Evolutionary conservation across 345 rosid genomes (phyloP), one percentile per base, ranked within the genome.

Genomic region (Eucalyptus erythrocorys): DNA sequence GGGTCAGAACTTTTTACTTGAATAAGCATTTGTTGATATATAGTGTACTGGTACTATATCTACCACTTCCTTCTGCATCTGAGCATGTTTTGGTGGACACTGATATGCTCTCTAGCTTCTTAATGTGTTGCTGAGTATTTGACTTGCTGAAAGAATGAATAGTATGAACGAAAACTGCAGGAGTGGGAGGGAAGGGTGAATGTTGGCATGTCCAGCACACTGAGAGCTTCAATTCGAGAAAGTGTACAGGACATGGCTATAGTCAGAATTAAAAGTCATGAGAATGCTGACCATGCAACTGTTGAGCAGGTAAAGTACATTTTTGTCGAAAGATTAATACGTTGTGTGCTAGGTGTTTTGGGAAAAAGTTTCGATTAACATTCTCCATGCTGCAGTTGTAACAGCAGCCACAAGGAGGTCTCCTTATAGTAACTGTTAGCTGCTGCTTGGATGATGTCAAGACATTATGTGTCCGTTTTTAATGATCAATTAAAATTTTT

Each of bases 231-330:
- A 32, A 97, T 97, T 87, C 97, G 98, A 92, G 97, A 87, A 50
- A 96, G 96, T 91, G 96, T 96, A 19, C 92, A 99, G 68, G 96
- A 93, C 3, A 94, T 93, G 88, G 95, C 98, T 51, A 96, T 94
- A 64, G 99, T 97, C 10, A 95, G 94, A 89, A 94, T 93, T 68
- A 96, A 89, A 91, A 94, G 91, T 61, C 94, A 94, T 13, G 99
- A 97, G 90, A 96, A 96, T 91, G 97, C 96, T 0, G 99, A 97
- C 86, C 96, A 97, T 32, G 99, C 99, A 30, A 95, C 99, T 16
- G 97, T 94, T 89, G 99, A 97, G 93, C 98, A 95, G 99, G 99
- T 97, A 61, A 89, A 57, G n/a, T 12, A 45, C 42, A 17, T 50
- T 50, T 49, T 43, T 15, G 50, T 86, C 40, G 5, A 59, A 26